Conservation (phyloP, 2,329 filamentous ascomycete species). For the Neopestalotiopsis sp. region DNA sequence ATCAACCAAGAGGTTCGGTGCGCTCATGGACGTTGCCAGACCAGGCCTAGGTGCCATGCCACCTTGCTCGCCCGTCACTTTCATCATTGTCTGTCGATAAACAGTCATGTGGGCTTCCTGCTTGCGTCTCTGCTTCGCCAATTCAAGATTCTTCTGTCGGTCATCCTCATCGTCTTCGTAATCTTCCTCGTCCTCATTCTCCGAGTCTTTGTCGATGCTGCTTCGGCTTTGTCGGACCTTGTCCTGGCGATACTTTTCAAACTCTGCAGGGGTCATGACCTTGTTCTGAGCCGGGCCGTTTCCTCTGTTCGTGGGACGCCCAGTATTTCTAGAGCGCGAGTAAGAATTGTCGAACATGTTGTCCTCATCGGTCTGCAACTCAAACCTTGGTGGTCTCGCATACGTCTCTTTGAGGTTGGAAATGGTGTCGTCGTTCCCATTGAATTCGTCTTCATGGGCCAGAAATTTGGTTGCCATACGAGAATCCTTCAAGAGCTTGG, state of each 20-base stretch:
- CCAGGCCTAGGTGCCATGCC: slow-evolving; percentile 56
- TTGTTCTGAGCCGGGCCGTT: slow-evolving; percentile 62
- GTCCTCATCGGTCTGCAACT: slow-evolving; percentile 50
- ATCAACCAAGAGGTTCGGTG: slow-evolving; percentile 58
- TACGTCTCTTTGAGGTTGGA: slow-evolving; percentile 37
- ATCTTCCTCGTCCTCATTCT: slow-evolving; percentile 52
- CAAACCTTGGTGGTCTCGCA: slow-evolving; percentile 35
- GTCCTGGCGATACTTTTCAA: slow-evolving; percentile 80
- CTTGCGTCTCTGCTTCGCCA: slow-evolving; percentile 79
- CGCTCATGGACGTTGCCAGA: slow-evolving; percentile 64
- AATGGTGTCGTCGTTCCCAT: slow-evolving; percentile 46
- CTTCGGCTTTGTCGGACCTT: slow-evolving; percentile 65
- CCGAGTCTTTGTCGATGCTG: slow-evolving; percentile 41
- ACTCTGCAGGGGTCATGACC: slow-evolving; percentile 89
- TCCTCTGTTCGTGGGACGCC: slow-evolving; percentile 33
- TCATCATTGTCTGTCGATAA: slow-evolving; percentile 96
- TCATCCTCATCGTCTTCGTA: slow-evolving; percentile 75
- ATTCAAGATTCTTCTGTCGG: slow-evolving; percentile 72
- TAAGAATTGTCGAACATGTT: slow-evolving; percentile 59
- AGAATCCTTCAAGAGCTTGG: slow-evolving; percentile 57
- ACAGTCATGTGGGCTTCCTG: slow-evolving; percentile 90
- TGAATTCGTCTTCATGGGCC: slow-evolving; percentile 25
- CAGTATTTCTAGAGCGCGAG: not conserved
- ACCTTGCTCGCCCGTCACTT: slow-evolving; percentile 79
- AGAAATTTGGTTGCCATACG: slow-evolving; percentile 55